Evolutionary conservation across 2,329 filamentous ascomycete genomes (phyloP).

Genomic region (Teratosphaeria viscida): DNA sequence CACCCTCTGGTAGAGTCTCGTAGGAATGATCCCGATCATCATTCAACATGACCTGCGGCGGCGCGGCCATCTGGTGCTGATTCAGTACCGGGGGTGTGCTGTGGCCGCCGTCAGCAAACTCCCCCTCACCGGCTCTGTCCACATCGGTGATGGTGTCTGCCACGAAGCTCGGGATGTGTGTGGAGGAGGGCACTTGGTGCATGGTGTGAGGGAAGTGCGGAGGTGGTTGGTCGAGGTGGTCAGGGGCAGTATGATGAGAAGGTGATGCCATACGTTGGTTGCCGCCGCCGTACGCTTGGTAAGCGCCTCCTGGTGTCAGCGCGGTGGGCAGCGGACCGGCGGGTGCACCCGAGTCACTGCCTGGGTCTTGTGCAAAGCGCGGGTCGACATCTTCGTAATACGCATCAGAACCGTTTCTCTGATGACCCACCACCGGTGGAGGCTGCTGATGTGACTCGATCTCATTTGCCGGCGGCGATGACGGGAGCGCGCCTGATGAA

Average conservation of each 20-base stretch:
- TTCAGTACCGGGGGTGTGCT: constrained; percentile 19
- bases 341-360: constrained; percentile 7
- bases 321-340: constrained; percentile 6
- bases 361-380: constrained; percentile 54
- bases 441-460: constrained; percentile 14
- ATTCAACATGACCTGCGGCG: constrained; percentile 18
- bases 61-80: constrained; percentile 27
- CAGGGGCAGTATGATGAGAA: constrained; percentile 2
- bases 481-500: constrained; percentile 10
- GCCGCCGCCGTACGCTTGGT: constrained; percentile 2
- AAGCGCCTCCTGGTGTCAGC: constrained; percentile 8
- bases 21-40: constrained; percentile 28
- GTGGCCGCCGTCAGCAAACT: constrained; percentile 8
- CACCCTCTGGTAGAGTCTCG: constrained; percentile 53
- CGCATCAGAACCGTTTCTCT: constrained; percentile 34
- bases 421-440: constrained; percentile 17
- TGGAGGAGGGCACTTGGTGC: background rate
- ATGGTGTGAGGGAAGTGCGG: background rate
- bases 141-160: background rate
- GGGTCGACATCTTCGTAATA: constrained; percentile 96
- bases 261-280: constrained; percentile 4
- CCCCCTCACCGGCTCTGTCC: constrained; percentile 1
- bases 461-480: background rate
- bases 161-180: constrained; percentile 5
- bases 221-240: constrained; percentile 1